These are phyloP conservation scores for Acanthamoeba culbertsoni DNA, from an alignment of 208 protist species.

Conservation along the genomic window DNA sequence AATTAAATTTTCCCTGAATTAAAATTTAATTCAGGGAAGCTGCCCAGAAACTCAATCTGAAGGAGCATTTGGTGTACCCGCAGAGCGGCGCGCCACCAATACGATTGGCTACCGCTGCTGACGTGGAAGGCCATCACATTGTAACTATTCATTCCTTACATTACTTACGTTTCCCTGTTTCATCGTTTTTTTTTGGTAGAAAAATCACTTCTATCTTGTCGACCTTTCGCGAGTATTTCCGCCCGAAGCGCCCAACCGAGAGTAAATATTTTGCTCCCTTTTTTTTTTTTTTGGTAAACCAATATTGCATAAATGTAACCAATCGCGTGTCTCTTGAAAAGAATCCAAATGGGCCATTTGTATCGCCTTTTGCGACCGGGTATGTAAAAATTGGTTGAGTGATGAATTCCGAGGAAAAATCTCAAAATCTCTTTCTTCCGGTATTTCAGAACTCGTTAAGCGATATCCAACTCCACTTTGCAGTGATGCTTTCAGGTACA, in stretches of 20 bases:
- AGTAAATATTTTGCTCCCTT: neutral
- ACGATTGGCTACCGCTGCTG: neutral
- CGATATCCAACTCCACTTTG: neutral
- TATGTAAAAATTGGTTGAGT: neutral
- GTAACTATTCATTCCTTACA: neutral
- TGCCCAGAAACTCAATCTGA: constrained; percentile 29
- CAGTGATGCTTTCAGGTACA: constrained; percentile 32
- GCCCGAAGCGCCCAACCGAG: neutral
- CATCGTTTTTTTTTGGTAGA: neutral
- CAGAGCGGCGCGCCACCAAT: neutral
- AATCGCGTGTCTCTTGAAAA: neutral
- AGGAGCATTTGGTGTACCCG: neutral
- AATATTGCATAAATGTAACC: neutral
- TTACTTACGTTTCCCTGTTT: too few species aligned
- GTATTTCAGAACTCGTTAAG: neutral
- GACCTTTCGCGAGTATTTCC: constrained; percentile 22
- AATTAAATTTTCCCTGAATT: too few species aligned
- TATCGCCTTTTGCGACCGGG: neutral
- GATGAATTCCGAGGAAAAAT: neutral
- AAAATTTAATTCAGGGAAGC: neutral
- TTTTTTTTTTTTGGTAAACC: neutral
- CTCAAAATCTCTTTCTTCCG: neutral
- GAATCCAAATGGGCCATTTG: neutral
- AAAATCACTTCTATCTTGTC: neutral
- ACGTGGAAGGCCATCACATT: constrained; percentile 13